Conservation (phyloP, 2,329 filamentous ascomycete genomes). For the Penicillium frequentans region DNA sequence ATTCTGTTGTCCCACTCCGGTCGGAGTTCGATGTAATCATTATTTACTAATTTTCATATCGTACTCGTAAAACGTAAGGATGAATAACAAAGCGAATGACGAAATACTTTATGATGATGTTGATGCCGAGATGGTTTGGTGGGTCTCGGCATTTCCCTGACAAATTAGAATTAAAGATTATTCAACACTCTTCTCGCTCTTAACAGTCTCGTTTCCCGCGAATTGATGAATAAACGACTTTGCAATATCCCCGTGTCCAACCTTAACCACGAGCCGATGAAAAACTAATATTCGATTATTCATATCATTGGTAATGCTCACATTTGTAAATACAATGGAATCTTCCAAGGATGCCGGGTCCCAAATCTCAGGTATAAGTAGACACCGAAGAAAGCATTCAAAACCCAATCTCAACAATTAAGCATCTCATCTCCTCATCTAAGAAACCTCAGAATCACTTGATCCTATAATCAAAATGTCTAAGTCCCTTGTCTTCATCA, state of each 20-base stretch:
- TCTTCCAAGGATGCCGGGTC: not conserved
- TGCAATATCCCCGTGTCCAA: not conserved
- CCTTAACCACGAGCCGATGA: too few relatives aligned
- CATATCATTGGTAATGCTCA: not conserved
- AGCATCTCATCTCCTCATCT: not conserved
- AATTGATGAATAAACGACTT: not conserved
- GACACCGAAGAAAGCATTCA: not conserved
- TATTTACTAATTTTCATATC: not conserved
- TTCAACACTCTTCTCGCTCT: not conserved
- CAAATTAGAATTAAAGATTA: not conserved
- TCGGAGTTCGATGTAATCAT: not conserved
- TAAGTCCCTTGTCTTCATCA: conserved; percentile 17
- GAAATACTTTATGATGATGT: not conserved
- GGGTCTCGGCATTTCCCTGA: not conserved
- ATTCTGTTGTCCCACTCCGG: not conserved
- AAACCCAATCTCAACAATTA: not conserved
- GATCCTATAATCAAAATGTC: not conserved
- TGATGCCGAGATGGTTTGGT: not conserved
- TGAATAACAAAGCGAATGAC: not conserved
- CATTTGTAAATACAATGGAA: not conserved
- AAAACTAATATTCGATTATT: not conserved
- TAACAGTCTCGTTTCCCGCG: not conserved
- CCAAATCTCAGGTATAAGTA: not conserved
- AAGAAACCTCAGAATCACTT: not conserved
- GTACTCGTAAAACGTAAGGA: not conserved